A percentile compares a stretch with the other conserved stretches of the same genome.
Evolutionary conservation across 139 green algal species (phyloP).

Genomic region (Haematococcus lacustris): DNA sequence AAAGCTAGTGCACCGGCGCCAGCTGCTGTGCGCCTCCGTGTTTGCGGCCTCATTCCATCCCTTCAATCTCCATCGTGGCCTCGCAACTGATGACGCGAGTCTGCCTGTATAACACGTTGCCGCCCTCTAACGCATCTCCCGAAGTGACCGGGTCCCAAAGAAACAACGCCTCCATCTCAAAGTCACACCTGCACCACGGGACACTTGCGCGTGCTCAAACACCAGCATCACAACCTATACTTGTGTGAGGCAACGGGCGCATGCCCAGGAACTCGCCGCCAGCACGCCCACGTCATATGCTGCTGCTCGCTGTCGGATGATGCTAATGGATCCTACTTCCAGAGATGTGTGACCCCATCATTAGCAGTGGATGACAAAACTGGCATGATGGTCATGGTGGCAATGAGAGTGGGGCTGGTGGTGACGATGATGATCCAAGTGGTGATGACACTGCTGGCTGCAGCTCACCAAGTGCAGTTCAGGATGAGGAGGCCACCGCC

Average conservation of each 20-base stretch:
- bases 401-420: too few species aligned
- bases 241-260: neutral
- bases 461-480: neutral
- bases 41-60: too few species aligned
- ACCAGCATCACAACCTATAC: neutral
- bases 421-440: too few species aligned
- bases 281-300: neutral
- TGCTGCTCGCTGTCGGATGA: neutral
- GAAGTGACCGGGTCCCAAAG: neutral
- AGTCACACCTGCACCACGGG: neutral
- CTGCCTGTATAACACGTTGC: neutral
- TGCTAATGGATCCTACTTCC: neutral
- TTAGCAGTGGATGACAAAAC: too few species aligned
- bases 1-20: too few species aligned
- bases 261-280: neutral
- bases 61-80: slow-evolving; percentile 1
- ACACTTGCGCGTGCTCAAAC: neutral
- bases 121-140: neutral
- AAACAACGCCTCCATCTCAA: neutral
- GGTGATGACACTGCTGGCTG: neutral
- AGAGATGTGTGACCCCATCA: neutral
- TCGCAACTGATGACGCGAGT: neutral
- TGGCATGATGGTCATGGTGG: too few species aligned
- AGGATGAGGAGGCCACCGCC: neutral
- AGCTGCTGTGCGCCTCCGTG: too few species aligned